Evolutionary conservation across 192 early-diverging fungal genomes (phyloP), one percentile per base, ranked within the genome.

Genomic region (Kappamyces sp.): DNA sequence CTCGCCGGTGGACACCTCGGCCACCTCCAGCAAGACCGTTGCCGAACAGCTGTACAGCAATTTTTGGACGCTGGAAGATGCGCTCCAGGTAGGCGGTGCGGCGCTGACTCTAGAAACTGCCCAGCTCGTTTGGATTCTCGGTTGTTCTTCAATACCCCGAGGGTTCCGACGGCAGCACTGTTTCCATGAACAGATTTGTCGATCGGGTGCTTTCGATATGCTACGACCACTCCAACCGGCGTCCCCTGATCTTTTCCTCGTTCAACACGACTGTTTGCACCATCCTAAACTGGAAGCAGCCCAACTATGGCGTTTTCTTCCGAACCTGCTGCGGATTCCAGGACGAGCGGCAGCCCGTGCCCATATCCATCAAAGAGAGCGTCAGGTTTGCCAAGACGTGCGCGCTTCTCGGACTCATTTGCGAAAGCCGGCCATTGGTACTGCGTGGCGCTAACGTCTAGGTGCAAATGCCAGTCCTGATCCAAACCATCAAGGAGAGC

Each of bases 231-330:
- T 84, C 66, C 34, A 47, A 63, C 33, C 65, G 69, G 33, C 65
- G 76, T 3, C 67, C 71, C 40, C 74, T 88, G 13, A 88, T 99
- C 65, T 94, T 97, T 67, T 88, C 86, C 31, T 93, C 91, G 2
- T 91, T 91, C 70, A 96, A 92, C 66, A 89, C 92, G 10, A 74
- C 82, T 13, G 84, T 96, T 0, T 99, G 97, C 74, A 90, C 87
- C 9, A 87, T 91, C 12, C 61, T 97, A 40, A 99, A 94, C 77
- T 97, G 97, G 97, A 99, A 99, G 71, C 97, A 99, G 61, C 94
- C 94, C 15, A 97, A 97, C 65, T 99, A 86, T 83, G 80, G 78
- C 23, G 97, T 99, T 15, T 99, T 99, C 66, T 92, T 97, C 71
- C 82, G 87, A 55, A 91, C 90, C 3, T 81, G 82, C 40, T 88